Percentiles rank a stretch among this genome's conserved stretches.
Evolutionary conservation across 2,329 filamentous ascomycete species (phyloP).

Genomic region (Colletotrichum truncatum): DNA sequence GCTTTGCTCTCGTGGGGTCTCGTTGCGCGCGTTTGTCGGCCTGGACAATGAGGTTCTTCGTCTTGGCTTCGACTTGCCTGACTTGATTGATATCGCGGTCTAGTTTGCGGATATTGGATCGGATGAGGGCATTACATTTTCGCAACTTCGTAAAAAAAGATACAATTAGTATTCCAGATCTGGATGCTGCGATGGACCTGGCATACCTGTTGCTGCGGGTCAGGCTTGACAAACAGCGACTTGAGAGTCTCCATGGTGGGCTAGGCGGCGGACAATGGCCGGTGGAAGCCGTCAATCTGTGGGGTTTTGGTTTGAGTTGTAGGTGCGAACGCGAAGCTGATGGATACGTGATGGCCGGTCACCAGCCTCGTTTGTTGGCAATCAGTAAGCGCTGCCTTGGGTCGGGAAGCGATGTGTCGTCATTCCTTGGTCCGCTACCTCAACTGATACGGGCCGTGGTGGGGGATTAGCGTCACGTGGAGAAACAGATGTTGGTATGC

Average conservation of each 20-base stretch:
- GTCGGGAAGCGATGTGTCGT: constrained; percentile 27
- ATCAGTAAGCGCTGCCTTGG: constrained; percentile 23
- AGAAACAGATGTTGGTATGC: not conserved
- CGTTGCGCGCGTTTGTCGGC: constrained; percentile 84
- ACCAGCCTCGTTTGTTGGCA: constrained; percentile 26
- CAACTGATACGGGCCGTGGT: constrained; percentile 21
- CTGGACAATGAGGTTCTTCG: constrained; percentile 83
- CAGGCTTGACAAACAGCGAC: constrained; percentile 88
- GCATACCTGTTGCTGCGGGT: constrained; percentile 89
- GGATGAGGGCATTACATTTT: constrained; percentile 93
- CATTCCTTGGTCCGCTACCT: constrained; percentile 16
- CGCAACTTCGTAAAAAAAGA: constrained; percentile 70
- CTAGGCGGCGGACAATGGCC: constrained; percentile 1
- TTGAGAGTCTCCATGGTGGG: constrained; percentile 84
- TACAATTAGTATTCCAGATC: constrained; percentile 1
- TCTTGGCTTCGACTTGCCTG: constrained; percentile 83
- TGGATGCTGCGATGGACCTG: not conserved
- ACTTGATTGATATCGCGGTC: constrained; percentile 89
- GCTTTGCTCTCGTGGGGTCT: constrained; percentile 80
- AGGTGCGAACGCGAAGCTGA: not conserved
- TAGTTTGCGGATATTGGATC: constrained; percentile 89
- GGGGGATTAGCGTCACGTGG: constrained; percentile 29
- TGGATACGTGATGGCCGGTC: constrained; percentile 14
- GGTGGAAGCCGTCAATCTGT: not conserved
- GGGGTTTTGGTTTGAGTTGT: not conserved